Evolutionary conservation across 1,139 yeast species (phyloP), one percentile per base, ranked within the genome.

Genomic region (Geotrichum fermentans): DNA sequence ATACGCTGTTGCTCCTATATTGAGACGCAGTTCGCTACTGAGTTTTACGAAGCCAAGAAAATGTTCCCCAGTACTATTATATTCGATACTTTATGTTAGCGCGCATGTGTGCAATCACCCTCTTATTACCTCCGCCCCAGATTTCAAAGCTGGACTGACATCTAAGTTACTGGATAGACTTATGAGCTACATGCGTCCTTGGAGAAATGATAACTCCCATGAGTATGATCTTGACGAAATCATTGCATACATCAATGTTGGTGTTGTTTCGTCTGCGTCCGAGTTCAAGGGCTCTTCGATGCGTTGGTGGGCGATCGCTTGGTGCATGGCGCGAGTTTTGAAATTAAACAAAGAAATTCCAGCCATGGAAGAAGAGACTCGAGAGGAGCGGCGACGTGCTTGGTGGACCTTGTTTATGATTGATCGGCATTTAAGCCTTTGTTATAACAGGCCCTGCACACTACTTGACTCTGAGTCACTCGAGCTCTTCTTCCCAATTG

Each of bases 331-430:
- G 1, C 56, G 61, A 28, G 61, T 58, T 21, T 55, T 70, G 38
- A 62, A 60, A 33, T 53, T 69, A n/a, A 67, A 68, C 52, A 56
- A 56, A 13, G 72, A 68, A 46, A 56, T 52, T 14, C 58, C 57
- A 10, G 51, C 56, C 14, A 49, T 60, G 17, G 55, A 59, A 24
- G 68, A 67, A 17, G 73, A 69, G 41, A 47, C 58, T 1, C 60
- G 66, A 22, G 75, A 72, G 48, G 75, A 71, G 49, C 61, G 66
- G 47, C 59, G 73, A n/a, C 61, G 75, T 22, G 61, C 68, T 0
- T 72, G 74, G 74, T 71, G 75, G 74, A 61, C 69, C 5, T 54
- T 72, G 24, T 72, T 67, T 52, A 60, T 68, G 48, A 58, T 72
- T 21, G 75, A 72, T 54, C 61, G 73, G n/a, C 67, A 71, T 52